These are phyloP conservation scores for Zelonia costaricensis DNA, from an alignment of 208 protist genomes.

Conservation along the genomic window DNA sequence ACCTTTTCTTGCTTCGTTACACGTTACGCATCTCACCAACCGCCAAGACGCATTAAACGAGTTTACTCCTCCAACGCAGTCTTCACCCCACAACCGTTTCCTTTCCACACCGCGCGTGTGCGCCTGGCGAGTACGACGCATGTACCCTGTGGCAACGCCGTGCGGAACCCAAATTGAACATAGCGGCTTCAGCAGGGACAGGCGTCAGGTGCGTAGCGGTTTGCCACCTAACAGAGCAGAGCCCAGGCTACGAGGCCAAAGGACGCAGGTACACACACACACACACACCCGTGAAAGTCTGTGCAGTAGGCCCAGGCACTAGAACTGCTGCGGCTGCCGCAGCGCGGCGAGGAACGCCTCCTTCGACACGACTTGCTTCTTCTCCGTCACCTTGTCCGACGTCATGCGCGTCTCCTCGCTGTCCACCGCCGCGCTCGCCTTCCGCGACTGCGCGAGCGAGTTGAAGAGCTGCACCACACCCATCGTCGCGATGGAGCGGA, in stretches of 20 bases:
- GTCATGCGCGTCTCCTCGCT: slow-evolving; percentile 51
- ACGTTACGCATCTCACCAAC: too few relatives aligned
- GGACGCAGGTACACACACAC: not conserved
- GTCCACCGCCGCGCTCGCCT: slow-evolving; percentile 59
- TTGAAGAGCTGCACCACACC: slow-evolving; percentile 90
- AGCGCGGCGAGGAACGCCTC: slow-evolving; percentile 80
- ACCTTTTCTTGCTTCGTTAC: too few relatives aligned
- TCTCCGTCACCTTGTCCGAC: slow-evolving; percentile 71
- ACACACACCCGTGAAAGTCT: not conserved
- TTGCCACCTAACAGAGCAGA: not conserved
- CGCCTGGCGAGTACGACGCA: too few relatives aligned
- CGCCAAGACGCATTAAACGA: too few relatives aligned
- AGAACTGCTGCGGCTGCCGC: slow-evolving; percentile 43
- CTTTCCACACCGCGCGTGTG: too few relatives aligned
- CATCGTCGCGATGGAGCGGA: slow-evolving; percentile 77
- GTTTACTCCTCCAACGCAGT: too few relatives aligned
- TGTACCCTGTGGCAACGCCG: too few relatives aligned
- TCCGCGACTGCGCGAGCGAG: slow-evolving; percentile 76
- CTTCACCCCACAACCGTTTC: too few relatives aligned
- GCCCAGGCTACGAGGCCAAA: not conserved
- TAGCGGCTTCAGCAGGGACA: too few relatives aligned
- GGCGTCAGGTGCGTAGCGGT: too few relatives aligned
- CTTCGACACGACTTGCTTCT: slow-evolving; percentile 75
- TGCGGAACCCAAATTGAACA: too few relatives aligned
- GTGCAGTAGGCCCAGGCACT: too few relatives aligned